Evolutionary conservation across 129 eudicot species (phyloP), one percentile per base, ranked within the genome.

Genomic region (Heracleum sosnowskyi): DNA sequence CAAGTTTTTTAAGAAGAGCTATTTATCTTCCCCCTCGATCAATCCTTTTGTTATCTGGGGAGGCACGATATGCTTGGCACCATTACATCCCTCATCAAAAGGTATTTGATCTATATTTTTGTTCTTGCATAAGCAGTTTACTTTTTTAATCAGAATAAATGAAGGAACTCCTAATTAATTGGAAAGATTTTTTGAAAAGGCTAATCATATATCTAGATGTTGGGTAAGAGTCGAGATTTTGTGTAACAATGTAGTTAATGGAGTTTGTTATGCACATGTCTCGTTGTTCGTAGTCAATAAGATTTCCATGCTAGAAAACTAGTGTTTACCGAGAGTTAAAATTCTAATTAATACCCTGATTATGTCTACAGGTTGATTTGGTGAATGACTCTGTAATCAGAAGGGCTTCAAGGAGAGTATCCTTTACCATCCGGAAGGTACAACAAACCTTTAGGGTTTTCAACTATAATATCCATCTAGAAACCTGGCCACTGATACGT

Each of bases 351-450:
- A 16, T 24, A 11, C 34, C 70, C 37, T 63, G 36, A 28, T 26
- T 28, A 29, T 63, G 36, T 26, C 70, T 63, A 63, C 70, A 94
- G 98, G 79, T 94, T 76, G 98, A 94, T 76, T 77, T 78, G 73
- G 98, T 94, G 83, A 84, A 86, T 26, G 92, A 88, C 79, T 86
- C 51, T 79, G 64, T 82, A 68, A 84, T 91, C 37, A 82, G 88
- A 49, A 87, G 98, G 89, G 80, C 85, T 79, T 74, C 92, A 39
- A 90, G 96, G 85, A 87, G 98, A 77, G 98, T 94, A 37, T 94
- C 98, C 29, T 88, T 94, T 41, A 94, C 98, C 80, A 79, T 94
- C 28, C 97, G 98, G 76, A 91, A 91, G 96, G 98, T 94, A 83
- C 64, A 79, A 73, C 24, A 63, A 64, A 53, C 29, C 66, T 76